Conservation (phyloP, 140 eudicot genomes). For the Flaveria floridana region DNA sequence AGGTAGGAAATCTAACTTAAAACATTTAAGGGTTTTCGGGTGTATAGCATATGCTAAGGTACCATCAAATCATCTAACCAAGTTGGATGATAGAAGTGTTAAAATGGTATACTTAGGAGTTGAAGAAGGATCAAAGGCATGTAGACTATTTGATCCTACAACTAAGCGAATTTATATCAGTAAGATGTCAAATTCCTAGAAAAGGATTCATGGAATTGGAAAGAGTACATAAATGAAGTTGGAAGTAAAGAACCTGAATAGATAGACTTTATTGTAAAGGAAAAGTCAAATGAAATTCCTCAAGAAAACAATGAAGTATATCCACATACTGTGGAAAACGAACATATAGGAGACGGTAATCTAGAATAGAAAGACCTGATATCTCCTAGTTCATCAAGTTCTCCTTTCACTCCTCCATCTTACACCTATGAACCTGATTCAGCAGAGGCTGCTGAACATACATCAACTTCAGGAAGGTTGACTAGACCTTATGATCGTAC, state of each 20-base stretch:
- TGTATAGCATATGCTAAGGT: too few species aligned
- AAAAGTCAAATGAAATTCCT: neutral
- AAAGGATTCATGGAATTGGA: too few species aligned
- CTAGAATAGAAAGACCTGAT: neutral
- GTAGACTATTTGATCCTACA: too few species aligned
- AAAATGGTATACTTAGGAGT: too few species aligned
- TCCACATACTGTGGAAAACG: neutral
- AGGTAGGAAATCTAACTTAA: too few species aligned
- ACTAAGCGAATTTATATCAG: too few species aligned
- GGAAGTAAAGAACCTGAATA: neutral
- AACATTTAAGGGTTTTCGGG: neutral
- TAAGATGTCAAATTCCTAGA: too few species aligned
- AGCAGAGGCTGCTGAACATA: neutral
- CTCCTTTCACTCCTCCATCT: neutral
- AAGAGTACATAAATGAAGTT: neutral
- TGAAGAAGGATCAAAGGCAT: too few species aligned
- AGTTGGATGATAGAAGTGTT: too few species aligned
- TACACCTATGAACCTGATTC: neutral
- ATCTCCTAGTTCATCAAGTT: neutral
- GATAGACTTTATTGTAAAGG: too few species aligned
- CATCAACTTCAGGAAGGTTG: neutral
- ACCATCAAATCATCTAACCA: too few species aligned
- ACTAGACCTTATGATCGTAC: too few species aligned
- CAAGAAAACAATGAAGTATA: neutral
- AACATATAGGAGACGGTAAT: neutral